Evolutionary conservation across 148 eudicot species (phyloP).

Genomic region (Polygonum aviculare): DNA sequence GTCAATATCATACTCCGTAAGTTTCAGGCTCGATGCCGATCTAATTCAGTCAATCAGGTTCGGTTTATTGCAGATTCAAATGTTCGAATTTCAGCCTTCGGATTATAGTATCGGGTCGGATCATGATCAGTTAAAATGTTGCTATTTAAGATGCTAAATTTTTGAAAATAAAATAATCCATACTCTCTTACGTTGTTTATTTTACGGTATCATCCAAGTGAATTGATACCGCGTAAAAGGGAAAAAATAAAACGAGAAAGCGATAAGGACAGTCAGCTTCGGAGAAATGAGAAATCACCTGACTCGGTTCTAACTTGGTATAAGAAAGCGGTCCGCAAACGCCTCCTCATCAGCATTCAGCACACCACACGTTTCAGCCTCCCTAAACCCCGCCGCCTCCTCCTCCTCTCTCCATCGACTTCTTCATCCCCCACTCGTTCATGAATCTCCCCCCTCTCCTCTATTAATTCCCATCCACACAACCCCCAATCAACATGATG

Average conservation of each 20-base stretch:
- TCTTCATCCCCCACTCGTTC: not conserved
- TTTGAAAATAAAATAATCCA: too few relatives aligned
- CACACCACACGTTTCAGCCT: not conserved
- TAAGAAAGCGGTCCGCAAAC: not conserved
- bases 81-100: too few relatives aligned
- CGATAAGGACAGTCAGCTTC: not conserved
- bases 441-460: not conserved
- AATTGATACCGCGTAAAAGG: not conserved
- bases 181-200: not conserved
- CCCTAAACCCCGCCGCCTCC: not conserved
- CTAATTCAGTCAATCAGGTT: too few relatives aligned
- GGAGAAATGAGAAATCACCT: slow-evolving; percentile 7
- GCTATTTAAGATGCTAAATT: too few relatives aligned
- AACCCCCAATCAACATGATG: not conserved
- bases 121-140: too few relatives aligned
- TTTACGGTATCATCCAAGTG: not conserved
- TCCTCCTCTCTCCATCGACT: not conserved
- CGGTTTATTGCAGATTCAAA: too few relatives aligned
- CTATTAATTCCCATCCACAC: not conserved
- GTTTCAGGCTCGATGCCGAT: too few relatives aligned
- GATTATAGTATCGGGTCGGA: too few relatives aligned
- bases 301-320: not conserved
- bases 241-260: not conserved
- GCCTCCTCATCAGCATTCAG: too few relatives aligned
- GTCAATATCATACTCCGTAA: too few relatives aligned